Evolutionary conservation across 2,329 filamentous ascomycete species (phyloP), one percentile per base, ranked within the genome.

Genomic region (Penicillium sp.): DNA sequence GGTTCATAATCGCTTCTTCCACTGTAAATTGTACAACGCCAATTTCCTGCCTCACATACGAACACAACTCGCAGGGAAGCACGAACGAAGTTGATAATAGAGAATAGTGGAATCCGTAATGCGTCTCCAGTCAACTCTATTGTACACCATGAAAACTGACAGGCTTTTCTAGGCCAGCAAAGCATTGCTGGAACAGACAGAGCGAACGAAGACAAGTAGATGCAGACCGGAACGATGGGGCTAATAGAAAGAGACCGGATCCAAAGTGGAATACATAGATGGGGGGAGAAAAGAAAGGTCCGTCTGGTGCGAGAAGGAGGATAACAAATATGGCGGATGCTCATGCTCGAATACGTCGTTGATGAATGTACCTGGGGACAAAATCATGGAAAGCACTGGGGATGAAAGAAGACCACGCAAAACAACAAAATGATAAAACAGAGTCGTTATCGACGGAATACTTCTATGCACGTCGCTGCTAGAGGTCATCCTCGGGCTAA

Each of bases 71-170:
- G 11, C 29, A 26, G 26, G 20, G 27, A 34, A 33, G 23, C 21
- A 40, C n/a, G n/a, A n/a, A n/a, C n/a, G n/a, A n/a, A n/a, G n/a
- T n/a, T n/a, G 26, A 36, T 28, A 23, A 23, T 13, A 37, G 9
- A 20, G 14, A 27, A 13, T 13, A 3, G 25, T 37, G 34, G 7
- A 31, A 35, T 18, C 26, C 29, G 35, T 21, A 36, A 40, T 27
- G 25, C n/a, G 25, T 31, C 36, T 41, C 21, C 19, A 36, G 17
- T 46, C 42, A 31, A 37, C 42, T 59, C 47, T 59, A 58, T 50
- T 53, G 48, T 61, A 60, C 57, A 62, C 36, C 47, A 57, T 49
- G 52, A 53, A 49, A 45, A 54, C 48, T 32, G 38, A 44, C 39
- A 32, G 27, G 23, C 28, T 41, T 32, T 36, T 43, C 43, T 47